Base-by-base conservation (phyloP, 352 stramenopile genomes). In the Phytophthora pini region DNA sequence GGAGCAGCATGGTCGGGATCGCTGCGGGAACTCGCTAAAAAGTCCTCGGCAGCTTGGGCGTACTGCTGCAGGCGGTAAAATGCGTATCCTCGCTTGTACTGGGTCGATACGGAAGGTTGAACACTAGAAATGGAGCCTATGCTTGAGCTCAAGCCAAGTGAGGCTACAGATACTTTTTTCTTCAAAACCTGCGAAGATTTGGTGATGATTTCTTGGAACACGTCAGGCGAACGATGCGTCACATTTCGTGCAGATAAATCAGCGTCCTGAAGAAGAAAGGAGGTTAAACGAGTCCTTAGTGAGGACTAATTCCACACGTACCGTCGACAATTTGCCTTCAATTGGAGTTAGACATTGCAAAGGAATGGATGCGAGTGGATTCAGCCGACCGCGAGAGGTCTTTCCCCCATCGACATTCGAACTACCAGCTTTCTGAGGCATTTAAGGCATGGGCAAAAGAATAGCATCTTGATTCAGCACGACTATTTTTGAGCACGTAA, bases 21-120 rank as follows among this genome's bases (percentile, higher is more conserved):
- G 34, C 60, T 76, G 5, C 52, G 61, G 2, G 84, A 60, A 46
- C 84, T 89, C 9, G 66, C 68, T 36, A 80, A 70, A 51, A 89
- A 92, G 55, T 90, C 84, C 9, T 74, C 62, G 6, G 88, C 63
- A 11, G 84, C 81, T 40, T 76, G 67, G 1, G 58, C 45, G 41
- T 77, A 89, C 32, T 85, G 61, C 4, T 77, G 57, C 27, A 90
- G 64, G 1, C 82, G 77, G 54, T 87, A 81, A 4, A 77, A 61
- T n/a, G 81, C 79, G 52, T 89, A 92, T 6, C 77, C 84, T 49
- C 84, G 76, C n/a, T 77, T 72, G 48, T 81, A 79, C 29, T 80
- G 66, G 3, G 69, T 81, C 5, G 70, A 64, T 4, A 86, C 61
- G 11, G 78, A 70, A 10, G 70, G 67, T 13, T 72, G 74, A 20